A percentile compares a stretch with the other conserved stretches of the same genome.
Evolutionary conservation across 129 eudicot genomes (phyloP).

Genomic region (Ambrosia trifida): DNA sequence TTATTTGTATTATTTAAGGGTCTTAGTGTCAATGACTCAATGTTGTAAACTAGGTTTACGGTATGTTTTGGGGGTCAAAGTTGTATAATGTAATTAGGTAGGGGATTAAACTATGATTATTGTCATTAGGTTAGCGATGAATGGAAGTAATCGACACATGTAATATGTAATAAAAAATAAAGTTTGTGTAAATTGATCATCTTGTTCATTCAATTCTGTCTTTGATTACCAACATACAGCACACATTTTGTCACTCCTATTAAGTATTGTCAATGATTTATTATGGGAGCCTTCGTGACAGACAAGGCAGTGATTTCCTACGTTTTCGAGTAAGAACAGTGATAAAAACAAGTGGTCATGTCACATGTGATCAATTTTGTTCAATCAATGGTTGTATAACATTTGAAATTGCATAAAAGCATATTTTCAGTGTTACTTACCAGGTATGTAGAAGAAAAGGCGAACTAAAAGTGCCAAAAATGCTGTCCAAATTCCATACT

Average conservation of each 20-base stretch:
- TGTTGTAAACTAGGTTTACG: too few species aligned
- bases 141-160: too few species aligned
- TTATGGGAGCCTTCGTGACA: not conserved
- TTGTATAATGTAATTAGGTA: too few species aligned
- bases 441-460: conserved; percentile 84
- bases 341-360: not conserved
- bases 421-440: conserved; percentile 37
- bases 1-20: too few species aligned
- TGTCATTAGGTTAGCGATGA: too few species aligned
- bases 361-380: conserved; percentile 6
- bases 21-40: too few species aligned
- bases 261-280: not conserved
- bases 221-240: not conserved
- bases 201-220: too few species aligned
- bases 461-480: conserved; percentile 87
- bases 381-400: not conserved
- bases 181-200: too few species aligned
- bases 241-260: conserved; percentile 2
- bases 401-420: conserved; percentile 13
- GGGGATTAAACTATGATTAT: too few species aligned
- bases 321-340: not conserved
- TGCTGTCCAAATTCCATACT: conserved; percentile 94
- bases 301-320: conserved; percentile 8
- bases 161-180: too few species aligned
- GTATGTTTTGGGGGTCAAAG: too few species aligned